Base-by-base conservation (phyloP, 2,329 filamentous ascomycete genomes). In the Sclerotinia trifoliorum region DNA sequence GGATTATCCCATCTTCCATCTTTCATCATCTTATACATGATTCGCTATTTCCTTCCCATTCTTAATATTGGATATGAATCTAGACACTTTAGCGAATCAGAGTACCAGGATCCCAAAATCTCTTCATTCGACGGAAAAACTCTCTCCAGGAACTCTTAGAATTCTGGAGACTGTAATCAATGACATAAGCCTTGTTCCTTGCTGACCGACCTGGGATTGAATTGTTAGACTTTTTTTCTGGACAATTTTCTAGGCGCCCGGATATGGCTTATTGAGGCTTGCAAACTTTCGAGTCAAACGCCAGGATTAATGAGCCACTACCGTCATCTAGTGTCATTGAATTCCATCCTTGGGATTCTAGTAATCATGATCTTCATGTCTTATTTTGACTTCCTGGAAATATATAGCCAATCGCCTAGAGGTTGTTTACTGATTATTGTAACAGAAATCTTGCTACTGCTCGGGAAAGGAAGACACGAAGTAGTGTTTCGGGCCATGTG, bases 81-180 rank as follows among this genome's bases (percentile, higher is more conserved):
- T 51, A 63, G 29, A 51, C 46, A 42, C 46, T 39, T 51, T 63
- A 63, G 60, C 46, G 32, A 63, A 63, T 39, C 58, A 51, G 24
- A 62, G 57, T 35, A 39, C 44, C 2, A 51, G 44, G 58, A 62
- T 21, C 58, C 58, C 58, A 62, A 46, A 8, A 1, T 46, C 29
- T n/a, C n/a, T 24, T 49, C 21, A 62, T 51, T 62, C 46, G 60
- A 63, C 46, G 48, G 60, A 39, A 63, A 63, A 51, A 39, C 29
- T 39, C 39, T 63, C 46, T 63, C 60, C 46, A 42, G 32, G n/a
- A 39, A 39, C 13, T 42, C 3, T 39, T 39, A 19, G 15, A 51
- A 39, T n/a, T 56, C 24, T n/a, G 46, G 32, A 21, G 35, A 24
- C 10, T 26, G 39, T 35, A 21, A 51, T 39, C 46, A 62, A 62